Evolutionary conservation across 148 eudicot species (phyloP).

Genomic region (Rhododendron ferrugineum): DNA sequence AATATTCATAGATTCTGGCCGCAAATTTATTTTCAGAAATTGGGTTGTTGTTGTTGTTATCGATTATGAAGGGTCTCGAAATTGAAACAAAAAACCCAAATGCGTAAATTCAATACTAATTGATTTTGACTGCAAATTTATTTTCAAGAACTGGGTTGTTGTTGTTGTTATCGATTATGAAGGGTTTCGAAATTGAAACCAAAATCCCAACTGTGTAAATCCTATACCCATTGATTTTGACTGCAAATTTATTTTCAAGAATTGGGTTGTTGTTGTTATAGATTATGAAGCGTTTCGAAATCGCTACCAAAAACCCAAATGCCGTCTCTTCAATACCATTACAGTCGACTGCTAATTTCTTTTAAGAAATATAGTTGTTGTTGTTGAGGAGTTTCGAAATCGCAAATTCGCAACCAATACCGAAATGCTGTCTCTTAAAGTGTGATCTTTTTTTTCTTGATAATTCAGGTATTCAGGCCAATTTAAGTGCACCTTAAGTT

Average conservation of each 20-base stretch:
- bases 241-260: not conserved
- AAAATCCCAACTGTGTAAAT: not conserved
- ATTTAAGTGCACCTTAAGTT: not conserved
- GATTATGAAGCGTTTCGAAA: not conserved
- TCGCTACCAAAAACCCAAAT: not conserved
- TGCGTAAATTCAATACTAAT: no score
- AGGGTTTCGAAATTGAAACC: not conserved
- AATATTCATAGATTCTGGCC: no score
- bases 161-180: not conserved
- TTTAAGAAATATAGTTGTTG: not conserved
- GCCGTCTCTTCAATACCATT: not conserved
- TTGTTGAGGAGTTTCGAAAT: not conserved
- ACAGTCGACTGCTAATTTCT: not conserved
- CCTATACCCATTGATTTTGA: not conserved
- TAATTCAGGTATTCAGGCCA: not conserved
- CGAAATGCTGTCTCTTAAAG: conserved; percentile 14
- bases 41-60: no score
- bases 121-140: not conserved
- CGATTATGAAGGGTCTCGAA: no score
- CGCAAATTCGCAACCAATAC: not conserved
- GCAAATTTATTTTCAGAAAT: no score
- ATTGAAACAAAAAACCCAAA: no score
- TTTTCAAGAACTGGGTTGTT: not conserved
- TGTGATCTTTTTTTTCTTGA: not conserved
- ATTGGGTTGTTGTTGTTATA: not conserved